Base-by-base conservation (phyloP, 2,329 filamentous ascomycete genomes). In the Albophoma yamanashiensis region DNA sequence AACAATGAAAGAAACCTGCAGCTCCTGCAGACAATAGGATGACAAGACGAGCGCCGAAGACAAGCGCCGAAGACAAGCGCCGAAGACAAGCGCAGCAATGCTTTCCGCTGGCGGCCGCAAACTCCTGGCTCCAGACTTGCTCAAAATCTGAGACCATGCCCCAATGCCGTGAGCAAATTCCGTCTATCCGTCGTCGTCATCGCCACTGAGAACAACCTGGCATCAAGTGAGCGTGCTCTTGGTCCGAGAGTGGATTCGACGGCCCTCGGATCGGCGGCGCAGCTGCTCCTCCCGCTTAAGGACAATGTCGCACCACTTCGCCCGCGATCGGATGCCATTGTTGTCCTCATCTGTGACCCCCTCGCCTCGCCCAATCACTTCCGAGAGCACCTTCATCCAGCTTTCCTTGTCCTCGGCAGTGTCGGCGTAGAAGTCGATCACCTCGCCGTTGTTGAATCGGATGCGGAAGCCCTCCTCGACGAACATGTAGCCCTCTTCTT, bases 401-500 rank as follows among this genome's bases (percentile, higher is more conserved):
- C 86, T 89, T 55, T 96, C 91, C 76, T 97, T 99, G 70, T 94
- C 89, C 45, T 84, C 84, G 1, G 87, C 84, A 39, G 86, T 92
- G 74, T 97, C 93, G 69, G 93, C 94, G 71, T 99, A 97, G 73
- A 97, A 97, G 78, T 97, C 93, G 71, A 99, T 99, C 64, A 96
- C 87, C 76, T 99, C 94, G 63, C 94, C 94, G 69, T 99, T 99
- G 72, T 91, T 95, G 76, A 99, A 99, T 61, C 93, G 91, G 72
- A 99, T 96, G 47, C 94, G 91, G 87, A 99, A 99, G 3, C 94
- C 94, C 73, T 99, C 94, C 74, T 99, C 94, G 58, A 99, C 93
- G 73, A 99, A 99, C 89, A 97, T 96, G 79, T 99, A 99, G 50
- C 94, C 94, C 72, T 99, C 94, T 75, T 99, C 94, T 65, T 99